Conservation (phyloP, 331 rosid species). For the Malus hybrid region DNA sequence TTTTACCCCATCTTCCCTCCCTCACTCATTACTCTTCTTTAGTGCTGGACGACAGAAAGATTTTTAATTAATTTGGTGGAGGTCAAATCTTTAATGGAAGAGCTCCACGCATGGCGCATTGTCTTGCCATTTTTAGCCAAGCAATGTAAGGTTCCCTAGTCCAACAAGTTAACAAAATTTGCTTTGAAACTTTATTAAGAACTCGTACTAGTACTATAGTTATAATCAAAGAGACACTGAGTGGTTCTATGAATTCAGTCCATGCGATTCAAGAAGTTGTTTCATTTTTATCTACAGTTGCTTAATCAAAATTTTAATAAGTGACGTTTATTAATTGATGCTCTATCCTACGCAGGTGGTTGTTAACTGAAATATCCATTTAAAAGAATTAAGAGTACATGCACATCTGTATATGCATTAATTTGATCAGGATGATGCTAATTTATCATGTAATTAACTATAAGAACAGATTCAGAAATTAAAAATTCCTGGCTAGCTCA, state of each 20-base stretch:
- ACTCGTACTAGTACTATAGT: not conserved
- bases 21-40: not conserved
- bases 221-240: not conserved
- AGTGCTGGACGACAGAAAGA: not conserved
- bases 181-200: not conserved
- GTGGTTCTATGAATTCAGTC: not conserved
- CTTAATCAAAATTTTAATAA: not conserved
- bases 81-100: not conserved
- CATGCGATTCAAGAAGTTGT: not conserved
- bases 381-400: not conserved
- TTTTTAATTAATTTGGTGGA: not conserved
- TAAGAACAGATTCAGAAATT: not conserved
- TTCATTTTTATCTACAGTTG: not conserved
- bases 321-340: no score
- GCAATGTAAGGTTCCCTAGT: not conserved
- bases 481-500: not conserved
- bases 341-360: not conserved
- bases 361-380: conserved; percentile 8
- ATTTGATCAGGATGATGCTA: not conserved
- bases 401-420: not conserved
- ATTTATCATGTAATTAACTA: not conserved
- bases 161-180: not conserved
- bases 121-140: not conserved
- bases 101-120: not conserved
- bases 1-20: not conserved